Evolutionary conservation across 306 rosid genomes (phyloP), one percentile per base, ranked within the genome.

Genomic region (Malus asiatica): DNA sequence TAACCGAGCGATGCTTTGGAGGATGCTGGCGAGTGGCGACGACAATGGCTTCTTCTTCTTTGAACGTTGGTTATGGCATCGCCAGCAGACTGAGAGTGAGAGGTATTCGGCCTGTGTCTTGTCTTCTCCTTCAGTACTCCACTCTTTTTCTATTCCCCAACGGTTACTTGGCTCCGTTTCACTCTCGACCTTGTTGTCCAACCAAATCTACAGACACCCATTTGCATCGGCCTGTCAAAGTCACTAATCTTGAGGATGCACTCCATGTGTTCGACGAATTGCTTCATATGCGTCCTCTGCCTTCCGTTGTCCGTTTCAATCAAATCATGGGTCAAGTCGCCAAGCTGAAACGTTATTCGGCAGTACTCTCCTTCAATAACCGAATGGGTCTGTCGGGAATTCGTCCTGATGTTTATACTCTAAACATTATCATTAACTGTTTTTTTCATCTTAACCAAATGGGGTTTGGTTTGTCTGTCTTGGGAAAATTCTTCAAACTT

Each of bases 381-480:
- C 79, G 64, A 75, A 46, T 83, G 52, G 65, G 73, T 15, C 27
- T 48, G 5, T 30, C 11, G 0, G 81, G 84, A 15, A n/a, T 71
- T 27, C 12, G 4, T 0, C 53, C 74, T 13, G 38, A 75, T 74
- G 66, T 18, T 2, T 87, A 42, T 65, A 87, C 77, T 48, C 59
- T 87, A 32, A 80, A 22, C 30, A 87, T 87, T 44, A 42, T 72
- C 27, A 69, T 81, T 48, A 84, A 87, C 15, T 87, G 85, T 58
- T 80, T 80, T 8, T 82, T 76, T 61, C 85, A 22, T 46, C 14
- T 72, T n/a, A 79, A 65, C 32, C 10, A 33, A 14, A 19, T 68
- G 19, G 73, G 33, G 12, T 11, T 20, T 42, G 44, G 66, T 60
- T 40, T 55, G 33, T 83, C 30, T 3, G 51, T 66, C 7, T 11